Conservation (phyloP, 2,329 filamentous ascomycete genomes). For the Knufia fluminis region DNA sequence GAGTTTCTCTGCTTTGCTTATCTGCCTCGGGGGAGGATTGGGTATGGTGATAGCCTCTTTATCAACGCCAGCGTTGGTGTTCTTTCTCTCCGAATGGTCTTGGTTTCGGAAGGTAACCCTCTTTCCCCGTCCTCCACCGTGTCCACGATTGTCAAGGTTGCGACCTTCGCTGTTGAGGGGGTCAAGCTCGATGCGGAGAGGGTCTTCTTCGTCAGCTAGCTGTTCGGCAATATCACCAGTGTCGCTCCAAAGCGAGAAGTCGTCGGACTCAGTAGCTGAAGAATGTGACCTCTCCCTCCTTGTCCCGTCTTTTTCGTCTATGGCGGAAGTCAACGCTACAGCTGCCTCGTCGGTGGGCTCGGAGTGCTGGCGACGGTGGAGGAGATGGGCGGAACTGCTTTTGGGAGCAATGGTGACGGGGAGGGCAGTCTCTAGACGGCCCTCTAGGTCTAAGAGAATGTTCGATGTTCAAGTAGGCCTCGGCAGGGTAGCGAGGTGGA, state of each 20-base stretch:
- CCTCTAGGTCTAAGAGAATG: slow-evolving; percentile 28
- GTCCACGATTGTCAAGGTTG: slow-evolving; percentile 25
- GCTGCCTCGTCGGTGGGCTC: slow-evolving; percentile 23
- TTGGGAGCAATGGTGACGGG: slow-evolving; percentile 77
- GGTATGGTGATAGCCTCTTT: slow-evolving; percentile 81
- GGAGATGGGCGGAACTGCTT: slow-evolving; percentile 33
- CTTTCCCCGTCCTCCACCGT: slow-evolving; percentile 23
- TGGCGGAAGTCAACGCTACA: slow-evolving; percentile 33
- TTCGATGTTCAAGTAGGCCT: slow-evolving; percentile 9
- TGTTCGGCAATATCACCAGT: slow-evolving; percentile 93
- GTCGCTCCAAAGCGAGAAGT: slow-evolving; percentile 81
- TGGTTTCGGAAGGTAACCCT: slow-evolving; percentile 21
- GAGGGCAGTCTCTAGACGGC: slow-evolving; percentile 71
- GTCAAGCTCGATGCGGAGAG: slow-evolving; percentile 60
- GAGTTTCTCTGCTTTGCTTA: slow-evolving; percentile 59
- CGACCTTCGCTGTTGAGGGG: slow-evolving; percentile 35
- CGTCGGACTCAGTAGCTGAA: slow-evolving; percentile 45
- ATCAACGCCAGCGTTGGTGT: slow-evolving; percentile 33
- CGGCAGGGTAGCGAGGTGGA: slow-evolving; percentile 7
- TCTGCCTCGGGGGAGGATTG: slow-evolving; percentile 51
- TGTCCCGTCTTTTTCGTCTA: slow-evolving; percentile 37
- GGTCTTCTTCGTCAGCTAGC: slow-evolving; percentile 72
- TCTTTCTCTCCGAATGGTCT: slow-evolving; percentile 34
- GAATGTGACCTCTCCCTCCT: slow-evolving; percentile 44
- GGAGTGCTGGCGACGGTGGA: slow-evolving; percentile 5